A percentile compares a stretch with the other conserved stretches of the same genome.
These are phyloP conservation scores for Chrysopogon serrulatus DNA, from an alignment of 176 grass and related monocot genomes.

Conservation along the genomic window DNA sequence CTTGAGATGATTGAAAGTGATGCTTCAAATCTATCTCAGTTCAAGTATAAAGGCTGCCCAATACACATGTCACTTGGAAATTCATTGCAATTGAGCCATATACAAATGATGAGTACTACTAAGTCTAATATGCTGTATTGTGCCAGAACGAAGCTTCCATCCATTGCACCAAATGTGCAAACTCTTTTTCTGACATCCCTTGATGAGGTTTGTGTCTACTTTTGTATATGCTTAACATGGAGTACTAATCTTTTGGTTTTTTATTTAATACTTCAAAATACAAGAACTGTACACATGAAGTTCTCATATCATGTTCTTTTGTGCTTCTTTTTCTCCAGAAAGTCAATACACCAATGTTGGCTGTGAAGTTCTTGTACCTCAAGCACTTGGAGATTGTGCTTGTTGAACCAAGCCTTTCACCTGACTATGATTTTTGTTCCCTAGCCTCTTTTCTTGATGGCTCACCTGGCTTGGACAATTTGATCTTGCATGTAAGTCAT, in stretches of 20 bases:
- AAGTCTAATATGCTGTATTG: not conserved
- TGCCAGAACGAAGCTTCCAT: conserved; percentile 9
- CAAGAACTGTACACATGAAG: not conserved
- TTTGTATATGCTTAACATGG: too few relatives aligned
- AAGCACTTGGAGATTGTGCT: not conserved
- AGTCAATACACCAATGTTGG: not conserved
- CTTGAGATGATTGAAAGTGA: not conserved
- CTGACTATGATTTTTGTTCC: conserved; percentile 4
- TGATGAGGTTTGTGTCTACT: not conserved
- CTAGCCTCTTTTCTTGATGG: conserved; percentile 10
- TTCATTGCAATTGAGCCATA: not conserved
- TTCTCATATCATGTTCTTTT: not conserved
- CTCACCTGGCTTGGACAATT: not conserved
- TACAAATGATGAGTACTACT: not conserved
- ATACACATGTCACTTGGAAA: conserved; percentile 14
- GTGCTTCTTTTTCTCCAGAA: not conserved
- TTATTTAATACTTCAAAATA: not conserved
- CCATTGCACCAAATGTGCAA: conserved; percentile 2
- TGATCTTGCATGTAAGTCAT: not conserved
- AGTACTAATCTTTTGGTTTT: not conserved
- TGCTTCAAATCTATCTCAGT: conserved; percentile 2
- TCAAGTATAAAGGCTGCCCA: not conserved
- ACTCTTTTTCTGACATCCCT: not conserved
- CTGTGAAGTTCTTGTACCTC: not conserved
- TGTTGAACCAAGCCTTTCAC: not conserved